These are phyloP conservation scores for Candida sp. DNA, from an alignment of 1,139 yeast genomes.

Conservation along the genomic window DNA sequence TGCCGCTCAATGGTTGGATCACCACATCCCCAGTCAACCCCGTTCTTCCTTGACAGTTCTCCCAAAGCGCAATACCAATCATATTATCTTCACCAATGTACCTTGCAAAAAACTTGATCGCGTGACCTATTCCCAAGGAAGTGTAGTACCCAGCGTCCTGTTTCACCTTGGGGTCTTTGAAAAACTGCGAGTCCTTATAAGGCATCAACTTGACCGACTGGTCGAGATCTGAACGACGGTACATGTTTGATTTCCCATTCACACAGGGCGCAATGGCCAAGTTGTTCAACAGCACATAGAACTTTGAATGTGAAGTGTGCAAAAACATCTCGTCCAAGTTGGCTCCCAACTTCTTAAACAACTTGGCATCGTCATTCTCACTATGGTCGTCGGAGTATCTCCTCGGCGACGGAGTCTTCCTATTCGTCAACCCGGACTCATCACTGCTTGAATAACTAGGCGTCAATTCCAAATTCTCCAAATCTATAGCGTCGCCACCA, in stretches of 20 bases:
- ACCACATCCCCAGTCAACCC: slow-evolving; percentile 82
- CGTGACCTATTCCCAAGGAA: slow-evolving; percentile 50
- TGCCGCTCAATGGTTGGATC: slow-evolving; percentile 72
- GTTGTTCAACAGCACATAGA: slow-evolving; percentile 78
- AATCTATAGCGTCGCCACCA: slow-evolving; percentile 9
- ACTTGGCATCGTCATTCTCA: slow-evolving; percentile 8
- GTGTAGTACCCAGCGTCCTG: slow-evolving; percentile 34
- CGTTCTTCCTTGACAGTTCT: slow-evolving; percentile 67
- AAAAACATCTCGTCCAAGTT: slow-evolving; percentile 85
- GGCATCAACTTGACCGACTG: slow-evolving; percentile 54
- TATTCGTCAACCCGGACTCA: slow-evolving; percentile 11
- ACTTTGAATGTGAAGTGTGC: slow-evolving; percentile 83
- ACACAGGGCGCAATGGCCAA: slow-evolving; percentile 89
- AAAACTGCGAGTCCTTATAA: slow-evolving; percentile 27
- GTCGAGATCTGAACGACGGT: slow-evolving; percentile 73
- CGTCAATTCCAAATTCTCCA: slow-evolving; percentile 22
- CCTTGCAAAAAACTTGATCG: slow-evolving; percentile 69
- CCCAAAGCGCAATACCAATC: slow-evolving; percentile 91
- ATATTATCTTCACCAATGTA: slow-evolving; percentile 94
- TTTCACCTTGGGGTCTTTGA: slow-evolving; percentile 32
- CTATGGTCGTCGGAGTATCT: neutral
- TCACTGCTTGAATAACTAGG: slow-evolving; percentile 18
- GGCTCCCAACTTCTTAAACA: slow-evolving; percentile 56
- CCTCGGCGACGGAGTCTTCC: slow-evolving; percentile 10
- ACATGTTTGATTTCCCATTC: slow-evolving; percentile 89